A percentile compares a stretch with the other conserved stretches of the same genome.
These are phyloP conservation scores for Tephrocybe sp. DNA, from an alignment of 768 basidiomycete genomes.

Conservation along the genomic window DNA sequence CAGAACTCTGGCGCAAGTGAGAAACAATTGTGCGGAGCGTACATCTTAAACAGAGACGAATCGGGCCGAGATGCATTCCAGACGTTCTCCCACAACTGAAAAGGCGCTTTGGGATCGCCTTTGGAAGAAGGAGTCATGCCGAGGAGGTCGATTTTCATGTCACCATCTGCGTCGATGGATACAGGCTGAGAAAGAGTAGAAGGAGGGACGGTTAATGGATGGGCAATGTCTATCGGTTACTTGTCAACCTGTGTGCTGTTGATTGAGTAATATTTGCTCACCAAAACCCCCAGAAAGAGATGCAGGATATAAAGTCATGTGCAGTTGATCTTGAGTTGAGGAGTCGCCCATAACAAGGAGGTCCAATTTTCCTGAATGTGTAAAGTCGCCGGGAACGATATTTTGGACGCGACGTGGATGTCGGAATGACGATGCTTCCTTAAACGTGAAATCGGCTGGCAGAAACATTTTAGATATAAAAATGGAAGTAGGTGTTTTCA, in stretches of 20 bases:
- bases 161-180: slow-evolving; percentile 82
- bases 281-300: slow-evolving; percentile 64
- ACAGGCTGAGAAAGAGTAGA: slow-evolving; percentile 82
- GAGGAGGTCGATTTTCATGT: slow-evolving; percentile 87
- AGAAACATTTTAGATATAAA: slow-evolving; percentile 2
- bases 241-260: neutral
- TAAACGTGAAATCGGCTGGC: slow-evolving; percentile 59
- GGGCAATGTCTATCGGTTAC: slow-evolving; percentile 32
- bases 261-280: slow-evolving; percentile 39
- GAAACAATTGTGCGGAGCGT: slow-evolving; percentile 22
- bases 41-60: slow-evolving; percentile 69
- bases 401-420: slow-evolving; percentile 67
- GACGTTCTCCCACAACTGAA: slow-evolving; percentile 80
- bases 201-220: slow-evolving; percentile 53
- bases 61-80: slow-evolving; percentile 62
- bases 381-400: slow-evolving; percentile 91
- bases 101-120: slow-evolving; percentile 31
- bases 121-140: slow-evolving; percentile 53
- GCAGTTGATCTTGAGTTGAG: slow-evolving; percentile 46
- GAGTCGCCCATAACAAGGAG: slow-evolving; percentile 82
- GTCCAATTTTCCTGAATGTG: slow-evolving; percentile 90
- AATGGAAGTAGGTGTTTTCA: slow-evolving; percentile 15
- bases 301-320: slow-evolving; percentile 73
- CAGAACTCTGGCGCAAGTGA: neutral
- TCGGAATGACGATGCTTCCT: slow-evolving; percentile 47